Percentiles rank a stretch among this genome's conserved stretches.
Conservation (phyloP, 2,329 filamentous ascomycete species). For the Fusarium camptoceras region DNA sequence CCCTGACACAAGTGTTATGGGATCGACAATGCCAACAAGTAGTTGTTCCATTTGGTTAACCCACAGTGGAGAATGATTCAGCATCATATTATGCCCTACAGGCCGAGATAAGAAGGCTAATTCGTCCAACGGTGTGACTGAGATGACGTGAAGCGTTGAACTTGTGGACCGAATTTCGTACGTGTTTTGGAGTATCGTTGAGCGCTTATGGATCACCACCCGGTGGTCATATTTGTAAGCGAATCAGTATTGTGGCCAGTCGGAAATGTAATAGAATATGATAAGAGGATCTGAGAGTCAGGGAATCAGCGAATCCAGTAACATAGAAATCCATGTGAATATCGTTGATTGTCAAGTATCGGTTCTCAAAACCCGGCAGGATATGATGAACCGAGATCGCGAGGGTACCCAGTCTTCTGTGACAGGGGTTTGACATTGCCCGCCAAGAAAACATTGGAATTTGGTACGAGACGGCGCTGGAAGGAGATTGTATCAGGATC, state of each 20-base stretch:
- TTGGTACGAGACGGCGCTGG: not conserved
- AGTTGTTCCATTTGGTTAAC: not conserved
- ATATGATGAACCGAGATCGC: not conserved
- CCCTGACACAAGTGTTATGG: not conserved
- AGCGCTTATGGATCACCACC: not conserved
- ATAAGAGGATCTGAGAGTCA: not conserved
- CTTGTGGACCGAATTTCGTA: not conserved
- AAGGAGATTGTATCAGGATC: not conserved
- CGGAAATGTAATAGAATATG: not conserved
- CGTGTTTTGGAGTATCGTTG: not conserved
- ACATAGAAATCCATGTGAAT: not conserved
- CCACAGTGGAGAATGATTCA: not conserved
- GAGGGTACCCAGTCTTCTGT: not conserved
- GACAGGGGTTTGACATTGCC: not conserved
- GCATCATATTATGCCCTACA: not conserved
- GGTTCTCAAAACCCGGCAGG: not conserved
- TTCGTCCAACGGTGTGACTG: not conserved
- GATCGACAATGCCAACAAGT: not conserved
- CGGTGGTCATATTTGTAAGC: not conserved
- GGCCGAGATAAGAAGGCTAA: not conserved
- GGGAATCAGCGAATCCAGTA: not conserved
- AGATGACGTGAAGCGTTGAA: not conserved
- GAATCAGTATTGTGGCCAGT: not conserved
- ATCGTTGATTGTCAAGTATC: too few relatives aligned
- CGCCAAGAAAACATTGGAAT: slow-evolving; percentile 2